Percentiles rank a stretch among this genome's conserved stretches.
These are phyloP conservation scores for Cercophora sp. DNA, from an alignment of 495 filamentous ascomycete genomes.

Conservation along the genomic window DNA sequence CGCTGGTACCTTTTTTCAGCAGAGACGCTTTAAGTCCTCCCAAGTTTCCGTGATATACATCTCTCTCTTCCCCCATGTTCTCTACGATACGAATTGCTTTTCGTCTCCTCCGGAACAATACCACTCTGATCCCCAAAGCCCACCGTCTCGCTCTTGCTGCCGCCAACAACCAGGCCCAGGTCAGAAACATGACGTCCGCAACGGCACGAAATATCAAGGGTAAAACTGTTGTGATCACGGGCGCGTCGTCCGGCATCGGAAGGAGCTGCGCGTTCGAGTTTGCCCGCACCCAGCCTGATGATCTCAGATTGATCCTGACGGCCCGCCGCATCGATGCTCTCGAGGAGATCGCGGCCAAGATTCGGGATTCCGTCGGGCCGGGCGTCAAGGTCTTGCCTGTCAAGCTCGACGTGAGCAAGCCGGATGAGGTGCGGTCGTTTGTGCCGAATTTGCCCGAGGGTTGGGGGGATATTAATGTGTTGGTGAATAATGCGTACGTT, in stretches of 20 bases:
- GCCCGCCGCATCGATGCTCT: conserved; percentile 78
- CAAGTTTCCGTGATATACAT: too few species aligned
- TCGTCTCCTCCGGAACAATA: too few species aligned
- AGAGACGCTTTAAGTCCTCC: too few species aligned
- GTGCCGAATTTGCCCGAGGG: conserved; percentile 71
- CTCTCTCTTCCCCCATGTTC: not conserved
- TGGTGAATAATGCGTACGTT: conserved; percentile 96
- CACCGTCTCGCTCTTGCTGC: not conserved
- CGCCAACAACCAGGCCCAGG: conserved; percentile 10
- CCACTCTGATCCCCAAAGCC: too few species aligned
- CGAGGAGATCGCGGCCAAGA: conserved; percentile 70
- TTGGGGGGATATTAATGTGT: conserved; percentile 79
- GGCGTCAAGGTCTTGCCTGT: conserved; percentile 79
- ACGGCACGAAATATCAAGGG: conserved; percentile 82
- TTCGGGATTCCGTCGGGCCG: conserved; percentile 71
- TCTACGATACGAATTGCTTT: not conserved
- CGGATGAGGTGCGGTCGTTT: conserved; percentile 71
- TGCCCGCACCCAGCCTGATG: conserved; percentile 73
- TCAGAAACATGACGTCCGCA: conserved; percentile 68
- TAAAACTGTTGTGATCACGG: conserved; percentile 92
- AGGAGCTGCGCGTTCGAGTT: conserved; percentile 85
- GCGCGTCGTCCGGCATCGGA: conserved; percentile 92
- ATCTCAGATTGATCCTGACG: conserved; percentile 79
- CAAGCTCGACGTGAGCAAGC: conserved; percentile 81
- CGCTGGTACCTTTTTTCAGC: too few species aligned